Conservation (phyloP, 495 filamentous ascomycete species). For the Cryomyces antarcticus region DNA sequence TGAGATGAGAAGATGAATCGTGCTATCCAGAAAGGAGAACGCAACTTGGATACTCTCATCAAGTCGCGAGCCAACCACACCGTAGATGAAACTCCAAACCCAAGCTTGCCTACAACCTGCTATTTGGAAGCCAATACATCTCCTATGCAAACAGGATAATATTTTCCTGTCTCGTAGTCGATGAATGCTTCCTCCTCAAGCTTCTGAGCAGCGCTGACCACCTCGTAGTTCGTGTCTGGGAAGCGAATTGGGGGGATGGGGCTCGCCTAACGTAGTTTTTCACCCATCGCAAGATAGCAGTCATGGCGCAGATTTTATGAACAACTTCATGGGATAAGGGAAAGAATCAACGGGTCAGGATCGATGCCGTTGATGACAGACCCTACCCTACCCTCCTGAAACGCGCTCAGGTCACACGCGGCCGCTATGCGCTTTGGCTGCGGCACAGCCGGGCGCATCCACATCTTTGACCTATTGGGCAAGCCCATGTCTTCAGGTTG, state of each 20-base stretch:
- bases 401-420: no score
- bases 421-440: no score
- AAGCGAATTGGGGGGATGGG: constrained; percentile 30
- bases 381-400: not conserved
- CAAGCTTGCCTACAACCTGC: constrained; percentile 25
- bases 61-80: constrained; percentile 31
- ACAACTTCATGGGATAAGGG: not conserved
- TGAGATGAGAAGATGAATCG: not conserved
- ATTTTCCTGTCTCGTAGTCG: not conserved
- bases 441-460: no score
- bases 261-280: not conserved
- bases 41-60: constrained; percentile 13
- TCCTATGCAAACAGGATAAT: constrained; percentile 23
- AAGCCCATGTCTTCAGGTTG: not conserved
- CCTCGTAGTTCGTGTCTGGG: constrained; percentile 8
- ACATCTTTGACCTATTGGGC: not conserved
- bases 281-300: not conserved
- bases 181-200: not conserved
- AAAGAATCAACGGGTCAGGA: not conserved
- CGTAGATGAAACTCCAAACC: constrained; percentile 24
- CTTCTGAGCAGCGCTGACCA: not conserved
- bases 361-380: not conserved
- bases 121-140: constrained; percentile 20
- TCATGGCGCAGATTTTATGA: not conserved
- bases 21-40: not conserved